Base-by-base conservation (phyloP, 2,329 filamentous ascomycete genomes). In the Botrytis hyacinthi region DNA sequence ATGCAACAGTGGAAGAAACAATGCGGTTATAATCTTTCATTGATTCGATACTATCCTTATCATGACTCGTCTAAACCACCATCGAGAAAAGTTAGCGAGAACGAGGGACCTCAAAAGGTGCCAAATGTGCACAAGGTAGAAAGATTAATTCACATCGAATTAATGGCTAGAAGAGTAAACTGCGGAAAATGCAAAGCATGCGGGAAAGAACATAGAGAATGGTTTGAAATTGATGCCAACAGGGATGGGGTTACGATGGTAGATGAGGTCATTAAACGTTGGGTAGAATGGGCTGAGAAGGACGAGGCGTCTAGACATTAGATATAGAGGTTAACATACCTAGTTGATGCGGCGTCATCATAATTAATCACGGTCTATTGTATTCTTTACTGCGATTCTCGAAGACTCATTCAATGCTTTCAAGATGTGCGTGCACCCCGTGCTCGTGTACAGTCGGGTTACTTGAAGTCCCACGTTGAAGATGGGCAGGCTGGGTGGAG, bases 1-100 rank as follows among this genome's bases (percentile, higher is more conserved):
- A 88, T 99, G 84, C 94, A 95, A 79, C 93, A 98, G 83, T 98
- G 96, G 96, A 91, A 91, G 70, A 90, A 92, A 40, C 96, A 99
- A 83, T 99, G 96, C 82, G 94, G 93, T 0, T 94, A 98, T 81
- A 90, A 94, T 75, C 86, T 98, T 42, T 94, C 93, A 37, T 87
- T 99, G 71, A 90, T 98, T 69, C 90, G 96, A 10, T 98, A 92
- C 83, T 99, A 99, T 80, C 96, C 96, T 0, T 95, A 98, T 81
- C 83, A 89, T 72, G 73, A 78, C 29, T 76, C 80, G 18, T 66
- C 73, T 12, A 59, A 73, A 46, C 70, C 73, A 8, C 46, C 61
- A 37, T 37, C 32, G 16, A 9, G 14, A 32, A 42, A 48, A 9
- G 16, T 67, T 4, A 76, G 78, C 70, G 70, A 75, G 69, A 75